Evolutionary conservation across 2,329 filamentous ascomycete species (phyloP), one percentile per base, ranked within the genome.

Genomic region (Phaeosphaeriaceae sp.): DNA sequence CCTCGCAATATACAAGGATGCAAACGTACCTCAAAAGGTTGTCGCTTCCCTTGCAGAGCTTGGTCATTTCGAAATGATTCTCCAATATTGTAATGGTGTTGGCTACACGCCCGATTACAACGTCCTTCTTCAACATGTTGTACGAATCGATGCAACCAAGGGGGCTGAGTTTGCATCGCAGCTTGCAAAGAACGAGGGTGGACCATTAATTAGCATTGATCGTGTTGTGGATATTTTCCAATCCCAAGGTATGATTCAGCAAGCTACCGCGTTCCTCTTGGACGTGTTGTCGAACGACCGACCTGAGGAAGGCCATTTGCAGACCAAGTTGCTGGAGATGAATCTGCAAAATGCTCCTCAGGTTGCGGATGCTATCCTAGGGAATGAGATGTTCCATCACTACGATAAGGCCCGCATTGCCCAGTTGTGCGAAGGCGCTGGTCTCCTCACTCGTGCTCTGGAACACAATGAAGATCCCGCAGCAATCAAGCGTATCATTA

Each of bases 161-260:
- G 93, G 90, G 57, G 86, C 90, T 0, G 94, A 99, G 69, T 97
- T 99, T 66, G 95, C 94, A 17, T 89, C 89, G n/a, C 85, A 90
- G 57, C 83, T 99, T 53, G 93, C 90, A 35, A 96, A 94, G 73
- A 87, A 94, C 63, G 90, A 96, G 69, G 86, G 87, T 52, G 92
- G 91, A 20, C 87, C 92, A 18, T 79, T 97, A 50, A 87, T 99
- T 60, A 94, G 97, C 64, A 85, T 97, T 48, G 91, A 96, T 71
- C 90, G 93, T 38, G 92, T 97, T 18, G 91, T 97, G 40, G 94
- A 99, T 73, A 92, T 99, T 51, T 99, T 99, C 87, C 89, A 97
- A 76, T 92, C 92, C 8, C 94, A 99, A 75, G 92, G 92, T 67
- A 94, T 97, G 92, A 85, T 97, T 41, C 95, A 97, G 73, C 92